phyloP scores from a whole-genome alignment of 257 asterid species.

The Jaltomata sinuosa region DNA sequence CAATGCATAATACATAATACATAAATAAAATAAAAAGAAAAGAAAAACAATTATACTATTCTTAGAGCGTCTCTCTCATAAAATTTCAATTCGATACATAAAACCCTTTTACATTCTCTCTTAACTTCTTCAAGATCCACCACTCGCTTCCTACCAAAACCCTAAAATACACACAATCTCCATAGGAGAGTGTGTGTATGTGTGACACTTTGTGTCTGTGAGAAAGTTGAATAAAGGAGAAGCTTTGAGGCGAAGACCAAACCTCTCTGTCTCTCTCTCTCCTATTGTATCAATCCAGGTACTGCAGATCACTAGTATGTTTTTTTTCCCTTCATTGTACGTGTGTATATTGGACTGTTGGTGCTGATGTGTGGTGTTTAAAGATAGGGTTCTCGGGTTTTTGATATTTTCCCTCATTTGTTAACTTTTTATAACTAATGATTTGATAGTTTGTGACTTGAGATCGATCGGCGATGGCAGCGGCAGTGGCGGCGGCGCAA shows the following conservation, averaged over 20 bases:
- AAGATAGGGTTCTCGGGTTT: neutral
- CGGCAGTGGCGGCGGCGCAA: constrained; percentile 31
- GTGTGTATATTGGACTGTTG: neutral
- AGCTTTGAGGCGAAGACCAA: neutral
- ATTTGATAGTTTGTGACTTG: constrained; percentile 11
- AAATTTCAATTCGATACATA: no score
- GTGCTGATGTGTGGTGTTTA: neutral
- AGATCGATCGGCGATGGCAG: constrained; percentile 28
- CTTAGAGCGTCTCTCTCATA: no score
- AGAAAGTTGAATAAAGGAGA: neutral
- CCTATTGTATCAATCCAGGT: neutral
- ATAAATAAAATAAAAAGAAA: no score
- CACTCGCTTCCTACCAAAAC: constrained; percentile 10
- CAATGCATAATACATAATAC: no score
- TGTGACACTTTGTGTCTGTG: neutral
- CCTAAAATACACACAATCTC: neutral
- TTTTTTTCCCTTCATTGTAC: neutral
- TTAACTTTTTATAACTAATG: constrained; percentile 3
- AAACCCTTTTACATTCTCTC: neutral
- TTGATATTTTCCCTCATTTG: neutral
- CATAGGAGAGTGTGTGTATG: neutral
- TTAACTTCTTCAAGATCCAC: constrained; percentile 26
- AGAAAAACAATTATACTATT: no score
- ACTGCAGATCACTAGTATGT: neutral
- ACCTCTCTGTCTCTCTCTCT: neutral